Percentiles rank a stretch among this genome's conserved stretches.
Conservation (phyloP, 768 basidiomycete genomes). For the Trametes villosa region DNA sequence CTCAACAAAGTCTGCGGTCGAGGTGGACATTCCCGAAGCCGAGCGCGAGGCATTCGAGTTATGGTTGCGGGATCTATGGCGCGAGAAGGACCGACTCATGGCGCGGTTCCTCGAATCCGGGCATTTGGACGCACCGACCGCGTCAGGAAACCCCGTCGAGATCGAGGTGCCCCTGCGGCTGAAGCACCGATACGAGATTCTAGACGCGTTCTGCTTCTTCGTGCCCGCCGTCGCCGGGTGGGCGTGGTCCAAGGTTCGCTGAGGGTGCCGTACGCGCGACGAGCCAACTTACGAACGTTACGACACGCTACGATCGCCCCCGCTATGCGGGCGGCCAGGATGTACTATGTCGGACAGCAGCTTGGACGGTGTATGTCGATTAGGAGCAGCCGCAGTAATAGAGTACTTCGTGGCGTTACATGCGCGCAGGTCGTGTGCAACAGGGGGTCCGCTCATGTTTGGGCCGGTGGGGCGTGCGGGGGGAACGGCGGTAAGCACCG, state of each 20-base stretch:
- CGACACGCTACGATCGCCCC: not conserved
- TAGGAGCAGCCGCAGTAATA: constrained; percentile 3
- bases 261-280: not conserved
- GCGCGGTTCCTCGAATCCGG: constrained; percentile 62
- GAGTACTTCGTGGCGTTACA: constrained; percentile 10
- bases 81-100: constrained; percentile 81
- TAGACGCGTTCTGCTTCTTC: constrained; percentile 75
- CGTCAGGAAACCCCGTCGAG: constrained; percentile 1
- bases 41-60: constrained; percentile 62
- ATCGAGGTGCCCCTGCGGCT: constrained; percentile 66
- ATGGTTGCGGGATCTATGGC: constrained; percentile 86
- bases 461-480: not conserved
- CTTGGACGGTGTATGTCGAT: constrained; percentile 9
- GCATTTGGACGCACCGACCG: constrained; percentile 42
- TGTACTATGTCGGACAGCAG: constrained; percentile 8
- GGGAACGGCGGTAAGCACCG: not conserved
- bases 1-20: constrained; percentile 19
- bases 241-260: constrained; percentile 29
- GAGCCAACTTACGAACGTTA: constrained; percentile 5
- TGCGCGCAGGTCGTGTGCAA: not conserved
- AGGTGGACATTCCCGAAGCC: constrained; percentile 35
- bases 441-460: not conserved
- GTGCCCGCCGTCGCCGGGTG: constrained; percentile 46
- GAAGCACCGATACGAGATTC: constrained; percentile 54
- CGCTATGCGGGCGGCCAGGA: constrained; percentile 4